Conservation (phyloP, 345 rosid species). For the Eucalyptus polyanthemos region DNA sequence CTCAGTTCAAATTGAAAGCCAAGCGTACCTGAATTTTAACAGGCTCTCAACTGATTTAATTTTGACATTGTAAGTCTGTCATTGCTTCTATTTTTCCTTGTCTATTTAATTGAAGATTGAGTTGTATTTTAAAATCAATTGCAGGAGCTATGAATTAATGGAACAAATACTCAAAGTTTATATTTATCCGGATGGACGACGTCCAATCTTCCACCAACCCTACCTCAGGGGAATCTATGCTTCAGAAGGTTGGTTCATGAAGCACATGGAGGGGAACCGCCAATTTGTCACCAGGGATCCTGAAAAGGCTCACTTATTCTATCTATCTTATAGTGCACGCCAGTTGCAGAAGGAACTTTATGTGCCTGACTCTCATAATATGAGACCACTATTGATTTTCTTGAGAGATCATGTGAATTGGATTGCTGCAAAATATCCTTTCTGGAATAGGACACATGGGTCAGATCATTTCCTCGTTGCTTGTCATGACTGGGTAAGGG, state of each 20-base stretch:
- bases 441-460: constrained; percentile 89
- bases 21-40: background rate
- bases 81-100: background rate
- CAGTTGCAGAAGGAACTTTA: constrained; percentile 52
- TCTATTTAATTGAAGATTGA: background rate
- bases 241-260: constrained; percentile 99
- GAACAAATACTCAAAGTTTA: constrained; percentile 71
- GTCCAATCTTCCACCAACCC: constrained; percentile 71
- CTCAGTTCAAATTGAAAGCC: background rate
- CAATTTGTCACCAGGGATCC: constrained; percentile 69
- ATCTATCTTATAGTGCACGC: constrained; percentile 79
- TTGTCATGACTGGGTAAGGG: constrained; percentile 93
- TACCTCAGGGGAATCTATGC: constrained; percentile 76
- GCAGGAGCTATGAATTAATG: constrained; percentile 90
- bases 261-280: constrained; percentile 56
- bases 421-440: constrained; percentile 73
- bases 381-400: constrained; percentile 48
- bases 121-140: background rate
- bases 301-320: constrained; percentile 77
- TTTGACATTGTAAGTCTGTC: background rate
- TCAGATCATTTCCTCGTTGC: constrained; percentile 91
- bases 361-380: constrained; percentile 52
- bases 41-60: background rate
- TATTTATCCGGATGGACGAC: constrained; percentile 64
- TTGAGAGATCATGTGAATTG: constrained; percentile 49